Evolutionary conservation across 75 land plant species (phyloP), one percentile per base, ranked within the genome.

Genomic region (Gnetum montanum): DNA sequence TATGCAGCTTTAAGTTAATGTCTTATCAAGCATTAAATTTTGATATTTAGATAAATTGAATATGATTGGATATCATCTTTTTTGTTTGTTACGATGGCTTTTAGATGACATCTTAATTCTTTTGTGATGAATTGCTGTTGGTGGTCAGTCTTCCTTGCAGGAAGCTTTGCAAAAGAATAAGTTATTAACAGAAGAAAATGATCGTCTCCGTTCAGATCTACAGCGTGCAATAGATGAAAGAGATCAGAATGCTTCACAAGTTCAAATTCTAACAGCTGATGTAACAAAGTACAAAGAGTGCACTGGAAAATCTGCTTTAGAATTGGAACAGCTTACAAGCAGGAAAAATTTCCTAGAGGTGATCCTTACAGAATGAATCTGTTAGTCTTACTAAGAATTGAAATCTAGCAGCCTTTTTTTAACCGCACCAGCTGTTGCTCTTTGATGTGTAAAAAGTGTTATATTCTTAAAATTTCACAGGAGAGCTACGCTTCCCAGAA

Each of bases 281-380:
- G 60, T 90, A 25, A 68, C 37, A 2, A 65, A 60, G n/a, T 74
- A 66, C 59, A 86, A 71, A 40, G 88, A 85, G 60, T 68, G 62
- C 36, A 76, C 95, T 38, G 82, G 78, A 27, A 79, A 76, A 48
- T 80, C 85, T 6, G 58, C 60, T 34, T 56, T 69, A 20, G 83
- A 80, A 63, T 43, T 91, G 53, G 82, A 83, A 40, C 49, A 43
- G 37, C 54, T 89, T 25, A 62, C 68, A 13, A 59, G 34, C 36
- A 89, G 77, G 36, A 47, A 82, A 26, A 56, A 60, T 46, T 69
- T 68, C 1, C 70, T 93, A 30, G 90, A 93, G 96, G 98, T 93
- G 62, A 27, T 38, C 1, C 18, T 38, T 3, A 15, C 18, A 46
- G 20, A 55, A 33, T 27, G 29, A 49, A 4, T 59, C 4, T 46